These are phyloP conservation scores for Schwanniomyces etchellsii DNA, from an alignment of 1,139 yeast genomes.

Conservation along the genomic window DNA sequence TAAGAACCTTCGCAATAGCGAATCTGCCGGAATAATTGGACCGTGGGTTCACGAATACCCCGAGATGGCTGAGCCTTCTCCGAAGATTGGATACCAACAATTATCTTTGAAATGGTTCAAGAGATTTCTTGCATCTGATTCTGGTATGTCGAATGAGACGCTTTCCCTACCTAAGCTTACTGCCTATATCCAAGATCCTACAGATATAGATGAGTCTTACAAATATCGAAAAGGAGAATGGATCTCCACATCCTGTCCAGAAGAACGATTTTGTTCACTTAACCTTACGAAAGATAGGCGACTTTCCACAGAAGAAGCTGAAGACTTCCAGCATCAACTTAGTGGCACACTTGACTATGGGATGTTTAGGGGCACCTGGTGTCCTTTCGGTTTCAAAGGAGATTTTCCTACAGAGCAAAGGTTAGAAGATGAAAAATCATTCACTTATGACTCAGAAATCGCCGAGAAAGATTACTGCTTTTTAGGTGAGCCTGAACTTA, in stretches of 20 bases:
- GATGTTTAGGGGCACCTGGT: conserved; percentile 33
- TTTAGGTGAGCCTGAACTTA: conserved; percentile 29
- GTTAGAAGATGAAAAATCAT: conserved; percentile 30
- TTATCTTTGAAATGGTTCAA: conserved; percentile 30
- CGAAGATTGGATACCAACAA: conserved; percentile 35
- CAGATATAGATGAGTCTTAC: conserved; percentile 23
- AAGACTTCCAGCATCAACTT: conserved; percentile 8
- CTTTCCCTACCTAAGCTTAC: conserved; percentile 23
- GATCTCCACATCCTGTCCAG: conserved; percentile 15
- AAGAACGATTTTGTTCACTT: conserved; percentile 3
- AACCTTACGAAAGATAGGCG: not conserved
- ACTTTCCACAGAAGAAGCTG: not conserved
- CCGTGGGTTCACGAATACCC: conserved; percentile 45
- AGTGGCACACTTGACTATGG: conserved; percentile 33
- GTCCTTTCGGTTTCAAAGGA: conserved; percentile 39
- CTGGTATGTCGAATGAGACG: conserved; percentile 8
- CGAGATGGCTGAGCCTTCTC: conserved; percentile 37
- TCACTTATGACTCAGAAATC: conserved; percentile 22
- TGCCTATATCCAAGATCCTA: conserved; percentile 36
- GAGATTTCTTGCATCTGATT: conserved; percentile 22
- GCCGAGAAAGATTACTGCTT: conserved; percentile 15
- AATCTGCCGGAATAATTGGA: conserved; percentile 27
- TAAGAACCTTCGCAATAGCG: conserved; percentile 23
- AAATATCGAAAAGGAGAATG: conserved; percentile 28
- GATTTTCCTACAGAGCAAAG: conserved; percentile 40